A percentile compares a stretch with the other conserved stretches of the same genome.
phyloP scores from a whole-genome alignment of 192 early-diverging fungal genomes.

The Entomortierella parvispora region DNA sequence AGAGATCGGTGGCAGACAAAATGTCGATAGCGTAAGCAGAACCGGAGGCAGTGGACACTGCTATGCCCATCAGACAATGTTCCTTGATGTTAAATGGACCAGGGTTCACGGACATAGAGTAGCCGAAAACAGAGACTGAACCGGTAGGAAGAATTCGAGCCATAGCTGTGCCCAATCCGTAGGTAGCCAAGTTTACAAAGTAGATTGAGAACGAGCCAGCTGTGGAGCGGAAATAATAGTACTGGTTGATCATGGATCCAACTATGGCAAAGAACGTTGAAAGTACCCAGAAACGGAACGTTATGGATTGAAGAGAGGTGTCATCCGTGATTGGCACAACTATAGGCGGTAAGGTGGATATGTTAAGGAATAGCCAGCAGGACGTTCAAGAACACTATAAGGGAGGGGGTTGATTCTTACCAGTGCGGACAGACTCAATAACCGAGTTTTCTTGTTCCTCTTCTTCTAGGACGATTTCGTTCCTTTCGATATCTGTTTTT shows the following conservation, averaged over 20 bases:
- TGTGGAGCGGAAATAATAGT: constrained; percentile 38
- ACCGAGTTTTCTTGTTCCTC: constrained; percentile 42
- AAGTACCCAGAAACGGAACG: constrained; percentile 57
- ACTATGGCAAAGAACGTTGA: constrained; percentile 44
- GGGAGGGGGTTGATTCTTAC: constrained; percentile 17
- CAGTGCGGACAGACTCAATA: constrained; percentile 46
- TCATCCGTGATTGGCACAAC: constrained; percentile 47
- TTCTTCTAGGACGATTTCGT: no score
- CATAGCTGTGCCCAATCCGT: constrained; percentile 24
- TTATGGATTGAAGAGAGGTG: constrained; percentile 42
- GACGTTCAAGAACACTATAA: not conserved
- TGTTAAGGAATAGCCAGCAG: no score
- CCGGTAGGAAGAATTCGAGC: not conserved
- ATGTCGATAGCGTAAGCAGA: constrained; percentile 62
- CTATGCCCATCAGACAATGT: constrained; percentile 66
- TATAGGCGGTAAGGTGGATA: not conserved
- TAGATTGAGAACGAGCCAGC: constrained; percentile 23
- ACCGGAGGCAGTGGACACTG: constrained; percentile 52
- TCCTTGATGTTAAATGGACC: constrained; percentile 71
- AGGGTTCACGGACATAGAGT: constrained; percentile 27
- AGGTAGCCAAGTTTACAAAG: constrained; percentile 40
- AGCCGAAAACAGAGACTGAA: not conserved
- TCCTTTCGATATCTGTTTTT: no score
- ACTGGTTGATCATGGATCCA: constrained; percentile 36
- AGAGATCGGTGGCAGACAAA: not conserved